Conservation (phyloP, 2,329 filamentous ascomycete genomes). For the Talaromyces sp. region DNA sequence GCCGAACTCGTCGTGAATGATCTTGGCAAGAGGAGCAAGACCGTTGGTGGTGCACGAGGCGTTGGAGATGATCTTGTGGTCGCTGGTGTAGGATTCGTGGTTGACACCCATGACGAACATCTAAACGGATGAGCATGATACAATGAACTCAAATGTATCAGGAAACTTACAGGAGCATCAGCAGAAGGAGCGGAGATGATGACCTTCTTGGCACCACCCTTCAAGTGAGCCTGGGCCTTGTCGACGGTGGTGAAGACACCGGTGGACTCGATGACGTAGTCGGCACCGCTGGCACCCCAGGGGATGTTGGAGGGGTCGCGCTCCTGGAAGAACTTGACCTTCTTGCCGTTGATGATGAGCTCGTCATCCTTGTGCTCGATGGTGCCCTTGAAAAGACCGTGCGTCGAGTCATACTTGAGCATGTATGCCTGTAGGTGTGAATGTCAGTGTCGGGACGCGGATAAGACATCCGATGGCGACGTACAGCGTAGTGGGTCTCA, state of each 20-base stretch:
- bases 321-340: constrained; percentile 90
- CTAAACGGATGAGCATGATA: not conserved
- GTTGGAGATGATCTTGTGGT: constrained; percentile 93
- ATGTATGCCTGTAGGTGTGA: constrained; percentile 72
- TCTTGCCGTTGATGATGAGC: constrained; percentile 90
- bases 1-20: constrained; percentile 96
- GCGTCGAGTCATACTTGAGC: constrained; percentile 98
- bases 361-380: constrained; percentile 66
- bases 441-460: constrained; percentile 4
- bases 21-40: constrained; percentile 98
- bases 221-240: constrained; percentile 89
- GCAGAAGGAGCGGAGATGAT: constrained; percentile 55
- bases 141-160: too few species aligned
- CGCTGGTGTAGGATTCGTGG: constrained; percentile 85
- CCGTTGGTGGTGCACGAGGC: constrained; percentile 99
- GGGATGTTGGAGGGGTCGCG: constrained; percentile 83
- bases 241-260: constrained; percentile 99
- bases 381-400: constrained; percentile 93
- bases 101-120: constrained; percentile 99
- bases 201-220: constrained; percentile 97
- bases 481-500: constrained; percentile 92
- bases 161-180: constrained; percentile 64
- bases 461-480: constrained; percentile 34
- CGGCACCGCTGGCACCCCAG: constrained; percentile 79
- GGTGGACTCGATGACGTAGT: constrained; percentile 96